Conservation (phyloP, 176 grass and related monocot species). For the Luzula sylvatica region DNA sequence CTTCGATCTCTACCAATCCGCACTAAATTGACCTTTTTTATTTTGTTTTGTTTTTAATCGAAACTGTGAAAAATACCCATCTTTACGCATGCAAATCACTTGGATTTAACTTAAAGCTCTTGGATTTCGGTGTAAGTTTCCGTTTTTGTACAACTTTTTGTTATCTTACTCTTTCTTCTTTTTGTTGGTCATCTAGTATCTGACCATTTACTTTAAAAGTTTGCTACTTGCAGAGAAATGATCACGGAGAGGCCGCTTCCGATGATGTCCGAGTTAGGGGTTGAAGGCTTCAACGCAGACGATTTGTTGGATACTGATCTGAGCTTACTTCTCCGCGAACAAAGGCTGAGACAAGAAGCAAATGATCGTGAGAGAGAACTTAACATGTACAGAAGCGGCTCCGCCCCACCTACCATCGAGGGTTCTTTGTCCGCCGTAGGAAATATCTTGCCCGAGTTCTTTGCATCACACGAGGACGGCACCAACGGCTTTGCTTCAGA, state of each 20-base stretch:
- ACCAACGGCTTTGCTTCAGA: conserved; percentile 35
- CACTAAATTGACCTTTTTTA: conserved; percentile 3
- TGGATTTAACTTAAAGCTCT: conserved; percentile 22
- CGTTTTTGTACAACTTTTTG: conserved; percentile 15
- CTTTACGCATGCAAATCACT: conserved; percentile 18
- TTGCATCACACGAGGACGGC: conserved; percentile 27
- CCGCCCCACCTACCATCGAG: conserved; percentile 89
- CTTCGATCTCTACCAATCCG: conserved; percentile 42
- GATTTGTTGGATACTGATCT: conserved; percentile 62
- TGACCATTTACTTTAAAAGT: conserved; percentile 1
- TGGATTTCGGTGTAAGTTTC: conserved; percentile 17
- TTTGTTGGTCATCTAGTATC: neutral
- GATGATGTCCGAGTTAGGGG: conserved; percentile 40
- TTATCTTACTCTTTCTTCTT: conserved; percentile 12
- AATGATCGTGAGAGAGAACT: conserved; percentile 41
- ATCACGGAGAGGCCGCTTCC: conserved; percentile 37
- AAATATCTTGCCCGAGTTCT: conserved; percentile 34
- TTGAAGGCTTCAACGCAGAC: conserved; percentile 19
- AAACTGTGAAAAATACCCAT: conserved; percentile 22
- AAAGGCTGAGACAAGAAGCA: conserved; percentile 35
- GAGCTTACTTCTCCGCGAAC: conserved; percentile 34
- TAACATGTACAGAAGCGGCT: conserved; percentile 74
- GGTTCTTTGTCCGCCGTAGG: conserved; percentile 61
- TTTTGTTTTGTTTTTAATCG: conserved; percentile 10
- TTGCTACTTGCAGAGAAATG: conserved; percentile 24